Evolutionary conservation across 371 early-diverging fungal genomes (phyloP).

Genomic region (Encephalitozoon romaleae): DNA sequence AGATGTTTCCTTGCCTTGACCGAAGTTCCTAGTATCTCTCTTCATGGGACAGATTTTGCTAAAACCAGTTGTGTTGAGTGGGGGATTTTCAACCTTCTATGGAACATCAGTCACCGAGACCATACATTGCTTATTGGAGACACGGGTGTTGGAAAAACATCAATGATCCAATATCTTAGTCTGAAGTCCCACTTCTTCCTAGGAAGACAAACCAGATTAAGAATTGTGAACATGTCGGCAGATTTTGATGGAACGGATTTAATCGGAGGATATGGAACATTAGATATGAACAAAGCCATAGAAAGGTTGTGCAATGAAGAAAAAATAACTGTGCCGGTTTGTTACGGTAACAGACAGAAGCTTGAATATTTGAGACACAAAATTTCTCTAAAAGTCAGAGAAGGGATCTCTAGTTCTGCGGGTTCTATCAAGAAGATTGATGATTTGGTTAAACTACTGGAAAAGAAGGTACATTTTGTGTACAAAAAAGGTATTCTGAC

Average conservation of each 20-base stretch:
- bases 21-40: neutral
- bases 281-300: constrained; percentile 48
- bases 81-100: constrained; percentile 16
- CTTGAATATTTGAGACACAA: neutral
- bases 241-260: constrained; percentile 92
- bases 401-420: neutral
- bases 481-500: constrained; percentile 85
- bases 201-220: constrained; percentile 63
- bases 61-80: constrained; percentile 26
- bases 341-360: constrained; percentile 9
- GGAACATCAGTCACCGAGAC: constrained; percentile 61
- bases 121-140: constrained; percentile 89
- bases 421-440: neutral
- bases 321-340: constrained; percentile 8
- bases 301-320: constrained; percentile 7
- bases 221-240: constrained; percentile 86
- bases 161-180: constrained; percentile 84
- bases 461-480: constrained; percentile 69
- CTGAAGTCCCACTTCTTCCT: constrained; percentile 59
- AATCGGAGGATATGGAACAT: constrained; percentile 66
- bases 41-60: constrained; percentile 13
- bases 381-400: neutral
- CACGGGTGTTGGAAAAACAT: constrained; percentile 98
- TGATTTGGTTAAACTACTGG: constrained; percentile 14
- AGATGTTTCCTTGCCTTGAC: neutral